Evolutionary conservation across 2,329 filamentous ascomycete genomes (phyloP).

Genomic region (Teratosphaeria nubilosa): DNA sequence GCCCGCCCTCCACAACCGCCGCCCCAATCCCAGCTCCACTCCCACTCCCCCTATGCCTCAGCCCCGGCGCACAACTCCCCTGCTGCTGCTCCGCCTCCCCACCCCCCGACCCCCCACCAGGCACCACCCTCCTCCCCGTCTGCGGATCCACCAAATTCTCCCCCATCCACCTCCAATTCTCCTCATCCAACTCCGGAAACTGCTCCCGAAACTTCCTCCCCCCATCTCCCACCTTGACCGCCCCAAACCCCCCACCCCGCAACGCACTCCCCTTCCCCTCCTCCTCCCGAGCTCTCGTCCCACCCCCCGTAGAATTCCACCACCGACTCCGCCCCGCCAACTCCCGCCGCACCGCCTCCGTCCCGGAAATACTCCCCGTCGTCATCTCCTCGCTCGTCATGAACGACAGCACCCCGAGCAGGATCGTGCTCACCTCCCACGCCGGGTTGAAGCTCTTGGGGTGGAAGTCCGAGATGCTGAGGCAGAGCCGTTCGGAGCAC

Average conservation of each 20-base stretch:
- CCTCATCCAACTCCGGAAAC: slow-evolving; percentile 79
- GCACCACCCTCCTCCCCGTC: slow-evolving; percentile 48
- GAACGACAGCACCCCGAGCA: slow-evolving; percentile 88
- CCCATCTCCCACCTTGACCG: slow-evolving; percentile 80
- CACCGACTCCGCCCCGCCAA: slow-evolving; percentile 71
- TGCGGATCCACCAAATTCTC: slow-evolving; percentile 66
- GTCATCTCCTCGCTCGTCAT: slow-evolving; percentile 99
- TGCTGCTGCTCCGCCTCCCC: slow-evolving; percentile 29
- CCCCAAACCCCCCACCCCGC: slow-evolving; percentile 44
- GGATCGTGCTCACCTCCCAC: slow-evolving; percentile 94
- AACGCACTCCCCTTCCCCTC: slow-evolving; percentile 27
- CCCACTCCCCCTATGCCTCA: slow-evolving; percentile 52
- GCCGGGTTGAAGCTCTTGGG: slow-evolving; percentile 97
- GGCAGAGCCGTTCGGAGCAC: slow-evolving; percentile 79
- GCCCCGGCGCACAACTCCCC: slow-evolving; percentile 51
- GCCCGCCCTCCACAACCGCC: slow-evolving; percentile 65
- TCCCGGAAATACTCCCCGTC: slow-evolving; percentile 74
- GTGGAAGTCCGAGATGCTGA: slow-evolving; percentile 96
- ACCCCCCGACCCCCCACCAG: neutral
- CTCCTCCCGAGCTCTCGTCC: slow-evolving; percentile 76
- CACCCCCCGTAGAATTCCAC: slow-evolving; percentile 95
- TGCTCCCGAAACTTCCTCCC: slow-evolving; percentile 81
- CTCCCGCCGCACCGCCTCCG: slow-evolving; percentile 64
- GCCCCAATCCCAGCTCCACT: slow-evolving; percentile 46
- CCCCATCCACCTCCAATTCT: slow-evolving; percentile 89